Evolutionary conservation across 768 basidiomycete species (phyloP), one percentile per base, ranked within the genome.

Genomic region (Suillus luteus): DNA sequence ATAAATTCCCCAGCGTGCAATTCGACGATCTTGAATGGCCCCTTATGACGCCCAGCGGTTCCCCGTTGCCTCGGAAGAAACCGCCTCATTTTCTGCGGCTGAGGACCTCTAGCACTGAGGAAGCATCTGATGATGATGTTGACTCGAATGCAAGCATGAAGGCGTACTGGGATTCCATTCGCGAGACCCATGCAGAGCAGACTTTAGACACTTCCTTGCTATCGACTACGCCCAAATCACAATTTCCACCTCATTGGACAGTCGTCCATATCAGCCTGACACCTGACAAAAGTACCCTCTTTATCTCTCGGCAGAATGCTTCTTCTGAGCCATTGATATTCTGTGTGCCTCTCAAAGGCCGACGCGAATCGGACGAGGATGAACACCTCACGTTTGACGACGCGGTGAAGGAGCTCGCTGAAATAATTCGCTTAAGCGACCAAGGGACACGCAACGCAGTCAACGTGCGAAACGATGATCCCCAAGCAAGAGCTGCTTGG

Each of bases 301-400:
- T 98, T 66, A 76, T 97, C 52, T 88, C 92, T 4, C 88, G 96
- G 17, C 89, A 94, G 68, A 84, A 89, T 27, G 81, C 84, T 2
- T 81, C 80, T 0, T 76, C 74, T 3, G 63, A 76, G 9, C 91
- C 95, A 0, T 78, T 98, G 31, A 81, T 98, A 14, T 95, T 99
- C 75, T 93, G 92, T 65, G 81, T 99, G 1, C 96, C 97, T 0
- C 80, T 99, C 27, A 91, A 93, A 65, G 91, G 91, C 12, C 82
- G 92, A 55, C 80, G 95, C 48, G 96, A 91, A 46, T 79, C 86
- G 22, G 88, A 86, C 22, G 88, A 88, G 10, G 88, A 90, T 8
- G 88, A 90, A 19, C 85, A 89, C 67, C 82, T 98, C 46, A 86
- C 89, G 1, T 92, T 91, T 68, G 85, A 90, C 5, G 84, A 86